A percentile compares a stretch with the other conserved stretches of the same genome.
phyloP scores from a whole-genome alignment of 2,329 filamentous ascomycete species.

The Sporothrix euskadiensis region DNA sequence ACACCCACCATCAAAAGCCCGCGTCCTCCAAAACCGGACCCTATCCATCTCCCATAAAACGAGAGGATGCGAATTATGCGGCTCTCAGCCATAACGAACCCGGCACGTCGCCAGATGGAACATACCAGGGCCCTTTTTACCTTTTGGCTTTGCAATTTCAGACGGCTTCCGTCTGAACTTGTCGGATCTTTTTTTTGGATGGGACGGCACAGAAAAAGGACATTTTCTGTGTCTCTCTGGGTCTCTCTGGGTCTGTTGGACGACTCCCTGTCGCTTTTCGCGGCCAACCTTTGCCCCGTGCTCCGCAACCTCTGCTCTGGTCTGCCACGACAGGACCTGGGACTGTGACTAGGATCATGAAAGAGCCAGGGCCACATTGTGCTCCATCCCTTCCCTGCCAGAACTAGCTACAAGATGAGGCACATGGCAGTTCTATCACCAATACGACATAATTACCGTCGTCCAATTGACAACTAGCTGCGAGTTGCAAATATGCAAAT shows the following conservation, averaged over 20 bases:
- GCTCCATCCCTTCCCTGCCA: not conserved
- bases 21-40: not conserved
- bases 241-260: not conserved
- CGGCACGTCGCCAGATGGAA: conserved; percentile 9
- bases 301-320: not conserved
- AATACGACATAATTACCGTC: not conserved
- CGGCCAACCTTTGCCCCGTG: not conserved
- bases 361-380: not conserved
- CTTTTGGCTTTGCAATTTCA: conserved; percentile 13
- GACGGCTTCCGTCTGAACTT: conserved; percentile 23
- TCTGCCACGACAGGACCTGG: not conserved
- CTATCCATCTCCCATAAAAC: not conserved
- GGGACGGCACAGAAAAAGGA: not conserved
- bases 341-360: too few species aligned
- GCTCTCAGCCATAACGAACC: conserved; percentile 11
- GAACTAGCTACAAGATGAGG: not conserved
- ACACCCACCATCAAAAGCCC: not conserved
- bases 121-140: conserved; percentile 4
- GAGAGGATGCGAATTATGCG: not conserved
- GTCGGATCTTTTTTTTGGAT: conserved; percentile 2
- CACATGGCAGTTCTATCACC: not conserved
- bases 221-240: conserved; percentile 2
- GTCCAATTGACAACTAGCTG: not conserved
- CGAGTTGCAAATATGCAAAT: not conserved
- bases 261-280: not conserved